phyloP scores from a whole-genome alignment of 139 green algal genomes.

The Asterochloris erici region DNA sequence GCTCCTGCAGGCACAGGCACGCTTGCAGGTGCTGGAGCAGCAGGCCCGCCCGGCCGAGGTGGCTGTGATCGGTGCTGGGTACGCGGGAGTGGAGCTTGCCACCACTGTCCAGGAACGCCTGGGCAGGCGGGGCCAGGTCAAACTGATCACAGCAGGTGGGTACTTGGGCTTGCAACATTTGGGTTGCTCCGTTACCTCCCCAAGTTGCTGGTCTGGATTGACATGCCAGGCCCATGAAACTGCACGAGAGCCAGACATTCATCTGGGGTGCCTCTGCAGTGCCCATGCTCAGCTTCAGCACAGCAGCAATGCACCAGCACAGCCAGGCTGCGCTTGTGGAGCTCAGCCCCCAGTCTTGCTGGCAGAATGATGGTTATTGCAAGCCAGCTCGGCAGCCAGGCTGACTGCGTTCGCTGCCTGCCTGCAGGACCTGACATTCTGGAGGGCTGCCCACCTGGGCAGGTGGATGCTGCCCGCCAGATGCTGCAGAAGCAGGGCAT shows the following conservation, averaged over 20 bases:
- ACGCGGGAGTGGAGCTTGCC: conserved; percentile 89
- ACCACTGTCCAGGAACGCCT: conserved; percentile 69
- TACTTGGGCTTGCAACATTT: neutral
- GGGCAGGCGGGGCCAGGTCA: conserved; percentile 10
- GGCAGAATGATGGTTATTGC: too few species aligned
- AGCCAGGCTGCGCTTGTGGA: too few species aligned
- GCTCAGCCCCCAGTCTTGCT: too few species aligned
- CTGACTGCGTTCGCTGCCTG: neutral
- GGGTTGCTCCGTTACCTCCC: too few species aligned
- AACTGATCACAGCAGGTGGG: neutral
- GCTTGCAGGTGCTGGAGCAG: conserved; percentile 39
- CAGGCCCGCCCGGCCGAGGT: conserved; percentile 21
- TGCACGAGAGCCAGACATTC: too few species aligned
- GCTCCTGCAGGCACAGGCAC: conserved; percentile 1
- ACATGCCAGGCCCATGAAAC: too few species aligned
- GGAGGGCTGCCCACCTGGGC: conserved; percentile 47
- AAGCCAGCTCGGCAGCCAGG: too few species aligned
- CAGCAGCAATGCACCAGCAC: too few species aligned
- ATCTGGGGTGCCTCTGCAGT: too few species aligned
- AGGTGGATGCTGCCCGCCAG: conserved; percentile 58
- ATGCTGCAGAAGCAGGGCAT: conserved; percentile 56
- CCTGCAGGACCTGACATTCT: conserved; percentile 65
- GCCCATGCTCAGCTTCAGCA: too few species aligned
- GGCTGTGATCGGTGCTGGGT: conserved; percentile 85
- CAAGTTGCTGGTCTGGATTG: too few species aligned